Base-by-base conservation (phyloP, 1,284 basidiomycete species). In the Tylopilus sp. region DNA sequence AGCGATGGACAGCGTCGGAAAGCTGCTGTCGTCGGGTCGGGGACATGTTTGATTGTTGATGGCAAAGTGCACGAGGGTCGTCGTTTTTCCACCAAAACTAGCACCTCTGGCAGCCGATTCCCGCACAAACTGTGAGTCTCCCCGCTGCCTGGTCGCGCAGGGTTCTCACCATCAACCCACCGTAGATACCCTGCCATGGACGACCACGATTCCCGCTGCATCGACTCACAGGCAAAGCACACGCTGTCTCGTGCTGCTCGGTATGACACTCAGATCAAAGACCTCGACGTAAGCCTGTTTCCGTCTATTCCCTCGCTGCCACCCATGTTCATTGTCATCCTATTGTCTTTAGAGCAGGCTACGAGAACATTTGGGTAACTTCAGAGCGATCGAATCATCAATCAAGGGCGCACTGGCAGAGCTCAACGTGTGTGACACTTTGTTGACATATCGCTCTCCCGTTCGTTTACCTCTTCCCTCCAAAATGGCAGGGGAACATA, bases 291-390 rank as follows among this genome's bases (percentile, higher is more conserved):
- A 46, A 52, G 72, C 58, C 36, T 4, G 21, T 6, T 3, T 1
- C 16, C 40, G n/a, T 16, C 13, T n/a, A 3, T 19, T 25, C 11
- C 30, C 25, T 11, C 29, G 9, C 23, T 0, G 31, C 30, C 40
- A 43, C 35, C 11, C 36, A 28, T 25, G 23, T 9, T 13, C 36
- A 25, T 19, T 10, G 3, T 36, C 2, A 18, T 13, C 26, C 6
- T 28, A 12, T 15, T 6, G 33, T 37, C 11, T 44, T 13, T 58
- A 88, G 86, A 72, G 73, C 41, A 79, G 75, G 58, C 74, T 88
- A 40, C 74, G 81, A 26, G 79, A 84, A 56, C 78, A 82, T 59
- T 67, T 89, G 47, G 82, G 80, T 56, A 86, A 86, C 59, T 86
- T 86, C 46, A 73, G 82, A 42, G 80, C 81, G 10, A 80, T 89